Conservation (phyloP, 257 asterid genomes). For the Nicotiana paniculata region DNA sequence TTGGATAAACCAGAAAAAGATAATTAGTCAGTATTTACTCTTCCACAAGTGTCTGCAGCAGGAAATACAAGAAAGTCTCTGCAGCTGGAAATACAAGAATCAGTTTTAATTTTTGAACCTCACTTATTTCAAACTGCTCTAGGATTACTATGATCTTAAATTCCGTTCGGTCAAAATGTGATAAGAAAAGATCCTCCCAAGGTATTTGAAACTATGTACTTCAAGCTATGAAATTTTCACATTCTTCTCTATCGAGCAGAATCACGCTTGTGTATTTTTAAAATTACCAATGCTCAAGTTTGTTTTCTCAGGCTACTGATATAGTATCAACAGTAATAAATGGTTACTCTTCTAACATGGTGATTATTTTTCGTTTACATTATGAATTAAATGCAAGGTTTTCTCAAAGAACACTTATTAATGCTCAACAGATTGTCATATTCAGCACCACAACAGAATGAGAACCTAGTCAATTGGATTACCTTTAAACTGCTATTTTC, state of each 20-base stretch:
- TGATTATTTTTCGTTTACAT: background rate
- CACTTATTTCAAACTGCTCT: background rate
- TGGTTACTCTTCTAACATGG: background rate
- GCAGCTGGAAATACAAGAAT: background rate
- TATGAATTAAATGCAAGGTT: background rate
- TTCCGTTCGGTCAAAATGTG: background rate
- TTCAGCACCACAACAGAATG: background rate
- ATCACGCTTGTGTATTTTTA: too few relatives aligned
- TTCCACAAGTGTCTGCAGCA: background rate
- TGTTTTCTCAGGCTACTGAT: background rate
- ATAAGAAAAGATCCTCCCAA: too few relatives aligned
- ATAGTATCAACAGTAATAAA: background rate
- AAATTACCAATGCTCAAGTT: background rate
- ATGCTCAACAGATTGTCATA: background rate
- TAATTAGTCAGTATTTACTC: conserved; percentile 1
- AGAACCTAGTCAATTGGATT: background rate
- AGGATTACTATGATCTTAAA: background rate
- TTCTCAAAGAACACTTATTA: background rate
- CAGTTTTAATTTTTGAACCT: background rate
- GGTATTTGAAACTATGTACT: too few relatives aligned
- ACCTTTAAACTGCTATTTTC: conserved; percentile 77
- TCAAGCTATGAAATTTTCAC: too few relatives aligned
- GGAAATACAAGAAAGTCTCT: background rate
- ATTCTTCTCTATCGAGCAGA: too few relatives aligned
- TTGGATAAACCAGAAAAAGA: background rate